Evolutionary conservation across 2,329 filamentous ascomycete genomes (phyloP).

Genomic region (Knufia petricola): DNA sequence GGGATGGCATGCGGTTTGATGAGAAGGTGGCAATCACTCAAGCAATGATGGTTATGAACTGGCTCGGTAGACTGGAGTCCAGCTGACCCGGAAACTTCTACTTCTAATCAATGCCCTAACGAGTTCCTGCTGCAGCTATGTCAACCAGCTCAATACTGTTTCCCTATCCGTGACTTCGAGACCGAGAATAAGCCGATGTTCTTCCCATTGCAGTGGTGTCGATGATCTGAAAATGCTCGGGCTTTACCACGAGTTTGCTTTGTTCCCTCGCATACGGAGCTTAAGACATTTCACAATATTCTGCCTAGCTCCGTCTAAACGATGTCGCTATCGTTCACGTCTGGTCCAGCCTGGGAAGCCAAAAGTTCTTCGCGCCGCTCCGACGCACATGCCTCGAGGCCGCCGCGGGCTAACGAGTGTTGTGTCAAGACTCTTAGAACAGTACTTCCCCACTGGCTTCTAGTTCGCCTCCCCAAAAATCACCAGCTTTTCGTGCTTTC

Average conservation of each 20-base stretch:
- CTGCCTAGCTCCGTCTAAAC: constrained; percentile 28
- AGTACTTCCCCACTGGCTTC: constrained; percentile 70
- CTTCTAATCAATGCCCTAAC: neutral
- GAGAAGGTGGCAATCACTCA: constrained; percentile 34
- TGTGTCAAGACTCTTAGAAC: constrained; percentile 39
- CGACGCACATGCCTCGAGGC: too few relatives aligned
- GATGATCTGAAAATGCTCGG: neutral
- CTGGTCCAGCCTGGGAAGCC: too few relatives aligned
- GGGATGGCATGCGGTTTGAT: constrained; percentile 32
- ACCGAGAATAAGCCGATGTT: neutral
- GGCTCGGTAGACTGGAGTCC: constrained; percentile 16
- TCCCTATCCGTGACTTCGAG: too few relatives aligned
- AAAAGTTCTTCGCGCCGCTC: too few relatives aligned
- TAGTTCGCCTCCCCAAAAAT: constrained; percentile 70
- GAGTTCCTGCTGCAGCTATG: neutral
- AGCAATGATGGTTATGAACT: constrained; percentile 34
- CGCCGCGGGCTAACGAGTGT: too few relatives aligned
- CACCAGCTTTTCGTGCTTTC: constrained; percentile 59
- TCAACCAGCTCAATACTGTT: too few relatives aligned
- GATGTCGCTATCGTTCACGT: constrained; percentile 15
- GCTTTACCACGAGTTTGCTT: neutral
- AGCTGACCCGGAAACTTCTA: constrained; percentile 8
- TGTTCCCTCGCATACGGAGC: constrained; percentile 7
- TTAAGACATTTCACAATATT: constrained; percentile 45
- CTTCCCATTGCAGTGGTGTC: neutral